These are phyloP conservation scores for Mycena galopus DNA, from an alignment of 768 basidiomycete species.

Conservation along the genomic window DNA sequence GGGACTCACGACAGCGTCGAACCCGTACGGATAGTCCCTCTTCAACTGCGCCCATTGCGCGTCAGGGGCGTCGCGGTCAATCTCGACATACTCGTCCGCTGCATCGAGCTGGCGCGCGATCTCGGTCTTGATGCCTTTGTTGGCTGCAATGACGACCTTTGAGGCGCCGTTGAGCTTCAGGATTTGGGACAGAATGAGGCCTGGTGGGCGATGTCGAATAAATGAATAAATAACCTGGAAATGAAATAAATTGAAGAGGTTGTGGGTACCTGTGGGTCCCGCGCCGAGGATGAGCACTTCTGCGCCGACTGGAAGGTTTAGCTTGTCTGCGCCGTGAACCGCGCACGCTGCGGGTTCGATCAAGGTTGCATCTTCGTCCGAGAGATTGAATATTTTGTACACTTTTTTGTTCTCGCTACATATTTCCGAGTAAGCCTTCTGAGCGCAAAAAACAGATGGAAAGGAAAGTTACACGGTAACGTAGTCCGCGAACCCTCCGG, in stretches of 20 bases:
- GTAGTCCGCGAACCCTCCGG: constrained; percentile 84
- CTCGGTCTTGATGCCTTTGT: constrained; percentile 92
- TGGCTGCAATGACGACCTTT: constrained; percentile 86
- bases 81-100: constrained; percentile 88
- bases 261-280: constrained; percentile 69
- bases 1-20: constrained; percentile 73
- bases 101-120: constrained; percentile 84
- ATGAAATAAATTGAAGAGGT: not conserved
- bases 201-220: too few relatives aligned
- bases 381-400: constrained; percentile 81
- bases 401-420: constrained; percentile 72
- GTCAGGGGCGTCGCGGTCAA: constrained; percentile 81
- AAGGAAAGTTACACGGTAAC: constrained; percentile 64
- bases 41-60: constrained; percentile 87
- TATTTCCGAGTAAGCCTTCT: constrained; percentile 41
- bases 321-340: constrained; percentile 83
- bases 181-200: constrained; percentile 90
- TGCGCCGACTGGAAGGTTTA: constrained; percentile 74
- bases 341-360: constrained; percentile 86
- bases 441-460: not conserved
- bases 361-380: constrained; percentile 82
- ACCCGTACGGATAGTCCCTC: constrained; percentile 87
- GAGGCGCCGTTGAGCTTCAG: constrained; percentile 89
- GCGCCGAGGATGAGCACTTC: constrained; percentile 83
- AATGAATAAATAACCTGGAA: not conserved